Percentiles rank a stretch among this genome's conserved stretches.
Conservation (phyloP, 768 basidiomycete species). For the Suillus occidentalis region DNA sequence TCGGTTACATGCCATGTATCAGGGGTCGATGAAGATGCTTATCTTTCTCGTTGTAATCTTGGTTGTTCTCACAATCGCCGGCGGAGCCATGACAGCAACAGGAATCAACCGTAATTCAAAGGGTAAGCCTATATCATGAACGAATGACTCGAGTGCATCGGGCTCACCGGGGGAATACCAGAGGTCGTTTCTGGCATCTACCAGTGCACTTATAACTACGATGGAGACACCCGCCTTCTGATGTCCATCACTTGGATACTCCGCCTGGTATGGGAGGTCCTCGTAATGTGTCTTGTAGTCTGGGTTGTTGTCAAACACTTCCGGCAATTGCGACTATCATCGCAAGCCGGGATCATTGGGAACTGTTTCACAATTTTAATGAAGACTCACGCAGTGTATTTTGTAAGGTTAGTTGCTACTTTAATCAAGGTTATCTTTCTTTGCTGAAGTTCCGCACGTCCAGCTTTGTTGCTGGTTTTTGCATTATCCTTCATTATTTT, state of each 20-base stretch:
- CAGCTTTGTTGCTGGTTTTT: background rate
- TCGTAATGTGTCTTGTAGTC: background rate
- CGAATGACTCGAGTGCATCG: background rate
- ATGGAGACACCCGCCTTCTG: background rate
- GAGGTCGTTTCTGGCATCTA: background rate
- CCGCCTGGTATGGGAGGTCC: background rate
- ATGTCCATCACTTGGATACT: background rate
- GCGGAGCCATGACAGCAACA: background rate
- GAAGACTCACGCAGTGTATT: background rate
- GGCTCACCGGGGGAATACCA: background rate
- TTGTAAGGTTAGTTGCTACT: background rate
- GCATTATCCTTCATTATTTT: background rate
- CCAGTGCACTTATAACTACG: background rate
- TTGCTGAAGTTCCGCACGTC: background rate
- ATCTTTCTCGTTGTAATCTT: background rate
- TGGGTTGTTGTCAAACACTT: background rate
- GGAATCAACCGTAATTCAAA: background rate
- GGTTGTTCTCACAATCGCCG: background rate
- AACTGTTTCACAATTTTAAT: background rate
- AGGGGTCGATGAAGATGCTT: background rate
- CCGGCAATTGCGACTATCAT: background rate
- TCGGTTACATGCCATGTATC: constrained; percentile 2
- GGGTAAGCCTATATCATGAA: background rate
- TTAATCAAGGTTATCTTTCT: background rate
- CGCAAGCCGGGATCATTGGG: background rate